Base-by-base conservation (phyloP, 176 grass and related monocot species). In the Musa schizocarpa region DNA sequence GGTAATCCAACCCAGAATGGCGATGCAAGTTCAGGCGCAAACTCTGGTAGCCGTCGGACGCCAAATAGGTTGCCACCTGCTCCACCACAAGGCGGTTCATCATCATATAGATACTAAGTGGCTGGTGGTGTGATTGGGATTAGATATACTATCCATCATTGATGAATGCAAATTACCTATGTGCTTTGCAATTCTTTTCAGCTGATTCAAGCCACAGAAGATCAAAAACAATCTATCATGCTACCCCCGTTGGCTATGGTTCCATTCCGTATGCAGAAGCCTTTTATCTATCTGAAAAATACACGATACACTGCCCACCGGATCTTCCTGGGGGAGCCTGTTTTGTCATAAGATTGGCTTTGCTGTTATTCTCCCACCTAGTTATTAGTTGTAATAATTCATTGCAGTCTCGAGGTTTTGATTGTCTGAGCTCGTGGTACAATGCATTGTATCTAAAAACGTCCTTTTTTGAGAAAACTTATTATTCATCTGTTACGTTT, bases 51-150 rank as follows among this genome's bases (percentile, higher is more conserved):
- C 49, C 92, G 85, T 19, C 71, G 78, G 12, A 52, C 85, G 0
- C 92, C 89, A 2, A 86, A 84, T 72, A 76, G 92, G 68, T 75
- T 85, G 81, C 72, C 72, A 27, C 91, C 91, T 2, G 80, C 75
- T 13, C 83, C 85, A 0, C 88, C 92, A 59, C 84, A 81, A 52
- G 75, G 51, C 70, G 49, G 68, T 69, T 86, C 72, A n/a, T 54
- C 72, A 1, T 16, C 22, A 0, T 74, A 54, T 20, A 74, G 50
- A 74, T 74, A 74, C 72, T 74, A 58, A 22, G 13, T 4, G 20
- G 19, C 25, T 0, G 16, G 8, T 56, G 53, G 23, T 25, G 27
- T 34, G 52, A 56, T 5, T 7, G 14, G 53, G 0, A 19, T 56
- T 56, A 13, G 1, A 23, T 56, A 12, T 14, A 26, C 13, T 3